Evolutionary conservation across 2,329 filamentous ascomycete genomes (phyloP).

Genomic region (Colletotrichum lini): DNA sequence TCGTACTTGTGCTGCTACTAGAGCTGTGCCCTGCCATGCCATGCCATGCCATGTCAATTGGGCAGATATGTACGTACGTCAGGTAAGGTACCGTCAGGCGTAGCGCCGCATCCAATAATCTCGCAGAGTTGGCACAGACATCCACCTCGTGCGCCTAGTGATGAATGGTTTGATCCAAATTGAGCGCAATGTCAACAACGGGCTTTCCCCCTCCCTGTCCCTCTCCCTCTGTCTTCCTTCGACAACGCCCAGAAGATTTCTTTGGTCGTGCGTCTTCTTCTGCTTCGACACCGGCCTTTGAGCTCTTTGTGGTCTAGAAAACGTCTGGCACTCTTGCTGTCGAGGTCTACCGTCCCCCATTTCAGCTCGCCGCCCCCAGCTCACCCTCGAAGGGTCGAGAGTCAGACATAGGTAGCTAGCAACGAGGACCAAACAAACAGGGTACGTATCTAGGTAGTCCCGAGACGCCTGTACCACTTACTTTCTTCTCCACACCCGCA

Average conservation of each 20-base stretch:
- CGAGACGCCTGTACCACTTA: constrained; percentile 21
- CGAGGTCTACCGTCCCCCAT: background rate
- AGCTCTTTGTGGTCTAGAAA: background rate
- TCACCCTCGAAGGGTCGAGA: background rate
- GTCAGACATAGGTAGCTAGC: background rate
- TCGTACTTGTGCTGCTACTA: background rate
- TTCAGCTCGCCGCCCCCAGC: background rate
- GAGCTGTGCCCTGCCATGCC: background rate
- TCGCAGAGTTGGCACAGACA: constrained; percentile 1
- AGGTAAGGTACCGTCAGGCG: constrained; percentile 18
- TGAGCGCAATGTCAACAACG: background rate
- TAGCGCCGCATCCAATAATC: constrained; percentile 3
- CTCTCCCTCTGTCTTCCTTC: background rate
- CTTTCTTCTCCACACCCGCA: constrained; percentile 23
- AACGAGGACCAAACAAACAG: constrained; percentile 8
- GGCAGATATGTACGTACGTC: constrained; percentile 16
- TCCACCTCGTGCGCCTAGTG: background rate
- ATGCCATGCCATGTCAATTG: constrained; percentile 6
- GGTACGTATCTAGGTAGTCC: constrained; percentile 9
- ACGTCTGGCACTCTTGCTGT: background rate
- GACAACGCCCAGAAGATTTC: background rate
- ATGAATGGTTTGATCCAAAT: background rate
- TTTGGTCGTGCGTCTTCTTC: background rate
- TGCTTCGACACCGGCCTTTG: background rate
- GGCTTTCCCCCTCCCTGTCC: background rate